Conservation (phyloP, 2,329 filamentous ascomycete genomes). For the Kalaharituber pfeilii region DNA sequence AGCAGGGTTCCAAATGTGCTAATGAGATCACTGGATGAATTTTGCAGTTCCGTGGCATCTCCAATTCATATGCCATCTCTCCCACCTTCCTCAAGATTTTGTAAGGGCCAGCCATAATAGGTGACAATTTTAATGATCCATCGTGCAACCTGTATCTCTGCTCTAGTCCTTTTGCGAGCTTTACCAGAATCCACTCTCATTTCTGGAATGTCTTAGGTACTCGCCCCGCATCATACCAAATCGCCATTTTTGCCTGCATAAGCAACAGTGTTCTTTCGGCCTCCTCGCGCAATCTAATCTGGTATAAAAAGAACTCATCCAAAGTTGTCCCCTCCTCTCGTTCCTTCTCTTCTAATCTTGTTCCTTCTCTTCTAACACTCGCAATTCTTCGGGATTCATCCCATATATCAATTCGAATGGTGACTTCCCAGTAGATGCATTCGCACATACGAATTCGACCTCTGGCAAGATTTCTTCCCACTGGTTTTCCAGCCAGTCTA, state of each 20-base stretch:
- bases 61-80: constrained; percentile 20
- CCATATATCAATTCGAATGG: background rate
- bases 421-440: background rate
- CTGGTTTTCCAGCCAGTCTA: background rate
- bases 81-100: background rate
- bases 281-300: background rate
- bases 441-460: background rate
- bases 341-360: too few relatives aligned
- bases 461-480: background rate
- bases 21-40: constrained; percentile 29
- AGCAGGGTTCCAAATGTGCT: constrained; percentile 30
- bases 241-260: constrained; percentile 14
- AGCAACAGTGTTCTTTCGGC: background rate
- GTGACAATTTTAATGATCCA: background rate
- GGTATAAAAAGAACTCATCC: background rate
- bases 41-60: constrained; percentile 27
- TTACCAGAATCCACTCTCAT: background rate
- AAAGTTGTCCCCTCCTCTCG: too few relatives aligned
- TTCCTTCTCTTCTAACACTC: background rate
- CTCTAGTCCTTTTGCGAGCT: background rate
- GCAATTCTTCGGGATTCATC: background rate
- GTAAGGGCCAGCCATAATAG: background rate
- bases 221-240: constrained; percentile 22
- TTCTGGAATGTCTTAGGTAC: background rate
- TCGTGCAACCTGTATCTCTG: background rate